A percentile compares a stretch with the other conserved stretches of the same genome.
These are phyloP conservation scores for Boletus insuetus DNA, from an alignment of 768 basidiomycete genomes.

Conservation along the genomic window DNA sequence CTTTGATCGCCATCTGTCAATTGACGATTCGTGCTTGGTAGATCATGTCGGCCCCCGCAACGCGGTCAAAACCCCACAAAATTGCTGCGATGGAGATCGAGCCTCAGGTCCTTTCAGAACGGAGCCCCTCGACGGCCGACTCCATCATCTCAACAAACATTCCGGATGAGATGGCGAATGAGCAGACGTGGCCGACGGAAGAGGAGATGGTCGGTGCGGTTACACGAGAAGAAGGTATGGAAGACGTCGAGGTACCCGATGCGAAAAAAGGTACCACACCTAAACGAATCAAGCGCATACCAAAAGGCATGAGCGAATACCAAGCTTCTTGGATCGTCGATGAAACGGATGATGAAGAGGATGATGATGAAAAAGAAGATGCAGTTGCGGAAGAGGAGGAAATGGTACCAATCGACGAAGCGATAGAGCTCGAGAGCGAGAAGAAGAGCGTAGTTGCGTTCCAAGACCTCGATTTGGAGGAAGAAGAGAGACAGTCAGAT, in stretches of 20 bases:
- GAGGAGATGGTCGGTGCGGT: conserved; percentile 74
- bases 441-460: conserved; percentile 54
- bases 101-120: conserved; percentile 57
- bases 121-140: conserved; percentile 65
- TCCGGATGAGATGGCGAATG: conserved; percentile 86
- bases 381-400: conserved; percentile 54
- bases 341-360: conserved; percentile 65
- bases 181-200: conserved; percentile 98
- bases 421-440: conserved; percentile 55
- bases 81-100: conserved; percentile 65
- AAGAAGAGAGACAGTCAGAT: conserved; percentile 83
- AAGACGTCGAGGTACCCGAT: conserved; percentile 48
- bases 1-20: neutral
- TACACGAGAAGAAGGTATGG: conserved; percentile 16
- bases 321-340: conserved; percentile 97
- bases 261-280: conserved; percentile 74
- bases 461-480: conserved; percentile 76
- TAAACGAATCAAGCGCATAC: conserved; percentile 74
- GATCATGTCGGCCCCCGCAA: conserved; percentile 67
- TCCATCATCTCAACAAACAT: conserved; percentile 85
- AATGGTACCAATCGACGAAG: conserved; percentile 55
- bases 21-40: conserved; percentile 29
- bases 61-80: conserved; percentile 33
- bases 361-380: conserved; percentile 40
- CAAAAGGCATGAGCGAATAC: conserved; percentile 95